Evolutionary conservation across 208 protist species (phyloP).

Genomic region (Trypanosoma theileri): DNA sequence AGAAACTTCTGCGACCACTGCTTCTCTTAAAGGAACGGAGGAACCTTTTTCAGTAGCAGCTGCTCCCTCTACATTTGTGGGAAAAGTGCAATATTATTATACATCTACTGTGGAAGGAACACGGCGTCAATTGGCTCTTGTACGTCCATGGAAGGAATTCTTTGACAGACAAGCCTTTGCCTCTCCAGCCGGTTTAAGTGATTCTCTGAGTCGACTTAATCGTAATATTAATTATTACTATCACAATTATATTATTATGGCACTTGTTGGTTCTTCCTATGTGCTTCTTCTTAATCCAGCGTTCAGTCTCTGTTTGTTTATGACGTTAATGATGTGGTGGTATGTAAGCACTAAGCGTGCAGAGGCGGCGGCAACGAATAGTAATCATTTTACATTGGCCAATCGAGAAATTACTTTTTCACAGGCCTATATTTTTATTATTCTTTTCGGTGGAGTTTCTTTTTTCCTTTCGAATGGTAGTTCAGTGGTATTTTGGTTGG

Average conservation of each 20-base stretch:
- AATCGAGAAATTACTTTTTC: conserved; percentile 37
- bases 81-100: conserved; percentile 30
- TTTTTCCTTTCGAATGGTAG: conserved; percentile 86
- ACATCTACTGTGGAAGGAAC: conserved; percentile 23
- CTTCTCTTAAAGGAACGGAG: background rate
- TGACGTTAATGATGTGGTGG: conserved; percentile 43
- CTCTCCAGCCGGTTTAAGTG: conserved; percentile 45
- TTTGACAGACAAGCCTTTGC: conserved; percentile 72
- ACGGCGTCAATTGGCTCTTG: conserved; percentile 35
- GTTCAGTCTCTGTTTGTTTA: conserved; percentile 66
- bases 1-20: background rate
- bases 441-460: conserved; percentile 46
- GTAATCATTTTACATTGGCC: conserved; percentile 33
- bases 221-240: conserved; percentile 83
- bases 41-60: background rate
- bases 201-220: conserved; percentile 66
- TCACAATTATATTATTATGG: conserved; percentile 88
- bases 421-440: conserved; percentile 69
- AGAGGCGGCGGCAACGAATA: conserved; percentile 26
- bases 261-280: conserved; percentile 72
- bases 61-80: conserved; percentile 4
- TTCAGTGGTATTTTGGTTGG: conserved; percentile 83
- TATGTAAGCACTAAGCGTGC: conserved; percentile 40
- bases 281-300: conserved; percentile 77
- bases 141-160: conserved; percentile 83